Base-by-base conservation (phyloP, 2,329 filamentous ascomycete species). In the Fusarium sp. region DNA sequence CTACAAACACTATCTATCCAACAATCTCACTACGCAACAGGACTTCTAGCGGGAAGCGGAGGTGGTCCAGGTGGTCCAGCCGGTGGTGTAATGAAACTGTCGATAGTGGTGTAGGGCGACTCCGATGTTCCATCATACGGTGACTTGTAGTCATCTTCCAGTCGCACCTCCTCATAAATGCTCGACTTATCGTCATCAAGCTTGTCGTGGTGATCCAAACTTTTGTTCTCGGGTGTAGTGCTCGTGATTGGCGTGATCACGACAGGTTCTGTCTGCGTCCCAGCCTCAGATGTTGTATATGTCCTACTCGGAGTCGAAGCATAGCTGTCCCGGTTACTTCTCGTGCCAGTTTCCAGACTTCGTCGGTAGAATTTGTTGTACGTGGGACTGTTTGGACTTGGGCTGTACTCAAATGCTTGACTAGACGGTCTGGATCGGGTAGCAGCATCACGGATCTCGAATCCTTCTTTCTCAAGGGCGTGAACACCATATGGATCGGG, bases 401-500 rank as follows among this genome's bases (percentile, higher is more conserved):
- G 80, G 11, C 73, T 70, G 31, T 78, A 81, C 38, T 79, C 77
- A 6, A 81, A 81, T 18, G 76, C 71, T 49, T 77, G 64, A n/a
- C 78, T 80, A 3, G 76, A 68, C 4, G 79, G 77, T 5, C 79
- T 73, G 4, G 76, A 76, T 6, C 69, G 76, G 3, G 78, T 80
- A 3, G 74, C 77, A 3, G 80, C 79, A 13, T 81, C 80, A 8
- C 75, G 74, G 11, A 81, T 77, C 8, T 77, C 77, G 3, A 81
- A 60, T 0, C 80, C 80, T 49, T 81, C 73, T 37, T 73, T 77
- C 54, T 81, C 76, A 8, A 81, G 69, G 1, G 79, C 80, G 3
- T 73, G 57, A 4, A 81, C 79, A 3, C 80, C 80, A 39, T 76
- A 81, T 0, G 80, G 80, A 62, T 81, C 80, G 1, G 80, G 78